Percentiles rank a stretch among this genome's conserved stretches.
phyloP scores from a whole-genome alignment of 2,329 filamentous ascomycete genomes.

The Emergomyces pasteurianus region DNA sequence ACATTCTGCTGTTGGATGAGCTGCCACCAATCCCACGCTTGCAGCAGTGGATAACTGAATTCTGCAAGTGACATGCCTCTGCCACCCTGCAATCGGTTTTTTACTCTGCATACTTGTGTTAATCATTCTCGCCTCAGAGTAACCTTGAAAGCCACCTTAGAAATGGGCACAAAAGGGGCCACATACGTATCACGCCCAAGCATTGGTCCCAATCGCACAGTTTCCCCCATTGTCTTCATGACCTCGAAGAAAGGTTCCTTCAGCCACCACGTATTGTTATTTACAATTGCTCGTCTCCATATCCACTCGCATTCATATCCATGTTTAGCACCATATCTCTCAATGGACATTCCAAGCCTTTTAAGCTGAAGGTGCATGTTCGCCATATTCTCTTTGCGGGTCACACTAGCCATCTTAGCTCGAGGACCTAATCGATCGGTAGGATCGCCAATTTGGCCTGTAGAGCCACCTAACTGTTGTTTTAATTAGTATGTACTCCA shows the following conservation, averaged over 20 bases:
- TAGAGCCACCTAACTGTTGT: constrained; percentile 35
- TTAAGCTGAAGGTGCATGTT: constrained; percentile 40
- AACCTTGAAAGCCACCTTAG: background rate
- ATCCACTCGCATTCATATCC: constrained; percentile 52
- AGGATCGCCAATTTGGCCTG: constrained; percentile 36
- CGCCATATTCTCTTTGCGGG: constrained; percentile 36
- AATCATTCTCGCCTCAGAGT: background rate
- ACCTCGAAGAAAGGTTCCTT: constrained; percentile 61
- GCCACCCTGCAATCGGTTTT: constrained; percentile 68
- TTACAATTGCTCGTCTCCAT: constrained; percentile 56
- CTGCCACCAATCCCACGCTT: constrained; percentile 95
- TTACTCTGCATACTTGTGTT: constrained; percentile 45
- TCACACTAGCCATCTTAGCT: constrained; percentile 23
- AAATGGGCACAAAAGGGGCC: background rate
- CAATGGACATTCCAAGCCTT: constrained; percentile 63
- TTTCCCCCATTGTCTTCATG: constrained; percentile 58
- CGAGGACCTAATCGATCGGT: constrained; percentile 33
- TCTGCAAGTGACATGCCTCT: constrained; percentile 92
- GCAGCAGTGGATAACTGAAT: constrained; percentile 84
- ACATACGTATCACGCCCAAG: constrained; percentile 75
- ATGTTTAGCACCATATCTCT: constrained; percentile 51
- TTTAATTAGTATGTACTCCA: constrained; percentile 7
- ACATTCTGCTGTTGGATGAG: constrained; percentile 56
- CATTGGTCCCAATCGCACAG: constrained; percentile 73
- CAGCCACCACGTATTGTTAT: constrained; percentile 79